These are phyloP conservation scores for Vickermania ingenoplastis DNA, from an alignment of 208 protist species.

Conservation along the genomic window DNA sequence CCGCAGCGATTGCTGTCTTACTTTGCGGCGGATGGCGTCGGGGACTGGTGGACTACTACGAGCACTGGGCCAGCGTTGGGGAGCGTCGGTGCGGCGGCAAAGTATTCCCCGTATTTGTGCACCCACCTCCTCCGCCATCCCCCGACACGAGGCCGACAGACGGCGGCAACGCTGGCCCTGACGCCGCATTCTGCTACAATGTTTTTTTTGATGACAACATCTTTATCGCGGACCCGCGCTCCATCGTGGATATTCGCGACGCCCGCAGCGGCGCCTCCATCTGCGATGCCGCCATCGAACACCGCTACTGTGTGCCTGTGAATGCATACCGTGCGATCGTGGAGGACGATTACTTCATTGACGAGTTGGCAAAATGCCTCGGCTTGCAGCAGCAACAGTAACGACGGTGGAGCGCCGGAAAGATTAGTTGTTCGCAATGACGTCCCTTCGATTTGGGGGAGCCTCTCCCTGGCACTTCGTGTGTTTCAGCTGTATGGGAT, in stretches of 20 bases:
- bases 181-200: constrained; percentile 23
- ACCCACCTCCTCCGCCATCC: not conserved
- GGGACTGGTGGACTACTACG: constrained; percentile 86
- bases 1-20: constrained; percentile 42
- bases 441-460: too few species aligned
- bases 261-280: constrained; percentile 27
- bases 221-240: constrained; percentile 64
- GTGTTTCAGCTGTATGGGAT: too few species aligned
- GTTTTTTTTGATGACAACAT: constrained; percentile 90
- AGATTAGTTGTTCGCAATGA: too few species aligned
- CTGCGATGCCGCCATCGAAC: constrained; percentile 28
- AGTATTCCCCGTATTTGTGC: constrained; percentile 50
- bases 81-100: constrained; percentile 74
- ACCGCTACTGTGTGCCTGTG: constrained; percentile 61
- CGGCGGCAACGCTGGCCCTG: too few species aligned
- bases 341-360: constrained; percentile 74
- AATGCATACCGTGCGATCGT: constrained; percentile 80
- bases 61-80: constrained; percentile 67
- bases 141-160: not conserved
- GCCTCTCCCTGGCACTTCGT: too few species aligned
- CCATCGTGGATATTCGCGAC: constrained; percentile 82
- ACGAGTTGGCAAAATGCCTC: constrained; percentile 36
- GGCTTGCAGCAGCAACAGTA: constrained; percentile 19
- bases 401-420: not conserved
- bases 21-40: constrained; percentile 12